Conservation (phyloP, 1,139 yeast species). For the Geotrichum bryndzae region DNA sequence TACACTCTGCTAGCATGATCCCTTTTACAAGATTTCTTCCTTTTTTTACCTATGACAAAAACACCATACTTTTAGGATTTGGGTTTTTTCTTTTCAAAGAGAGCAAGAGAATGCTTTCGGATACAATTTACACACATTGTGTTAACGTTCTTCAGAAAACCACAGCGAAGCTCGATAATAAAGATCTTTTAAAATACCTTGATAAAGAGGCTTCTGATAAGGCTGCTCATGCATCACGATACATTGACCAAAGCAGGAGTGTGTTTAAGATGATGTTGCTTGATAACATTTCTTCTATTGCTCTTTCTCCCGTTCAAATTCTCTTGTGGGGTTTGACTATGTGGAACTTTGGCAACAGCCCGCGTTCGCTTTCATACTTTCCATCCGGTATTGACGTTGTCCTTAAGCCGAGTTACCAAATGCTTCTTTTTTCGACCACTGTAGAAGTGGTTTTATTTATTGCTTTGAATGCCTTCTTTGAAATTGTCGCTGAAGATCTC, state of each 20-base stretch:
- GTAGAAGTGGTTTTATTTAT: background rate
- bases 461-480: background rate
- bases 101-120: background rate
- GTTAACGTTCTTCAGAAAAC: background rate
- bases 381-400: background rate
- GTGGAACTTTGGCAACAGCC: background rate
- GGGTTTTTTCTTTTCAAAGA: background rate
- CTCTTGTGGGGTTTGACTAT: background rate
- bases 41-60: background rate
- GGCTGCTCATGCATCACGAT: background rate
- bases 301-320: background rate
- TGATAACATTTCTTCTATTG: background rate
- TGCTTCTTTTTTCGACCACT: background rate
- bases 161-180: background rate
- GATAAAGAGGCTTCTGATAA: background rate
- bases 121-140: background rate
- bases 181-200: background rate
- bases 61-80: background rate
- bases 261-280: background rate
- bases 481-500: background rate
- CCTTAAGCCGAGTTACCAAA: background rate
- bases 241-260: background rate
- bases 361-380: background rate
- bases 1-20: background rate
- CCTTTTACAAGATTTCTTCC: background rate